Evolutionary conservation across 139 green algal genomes (phyloP).

Genomic region (Chlamydomonas sp.): DNA sequence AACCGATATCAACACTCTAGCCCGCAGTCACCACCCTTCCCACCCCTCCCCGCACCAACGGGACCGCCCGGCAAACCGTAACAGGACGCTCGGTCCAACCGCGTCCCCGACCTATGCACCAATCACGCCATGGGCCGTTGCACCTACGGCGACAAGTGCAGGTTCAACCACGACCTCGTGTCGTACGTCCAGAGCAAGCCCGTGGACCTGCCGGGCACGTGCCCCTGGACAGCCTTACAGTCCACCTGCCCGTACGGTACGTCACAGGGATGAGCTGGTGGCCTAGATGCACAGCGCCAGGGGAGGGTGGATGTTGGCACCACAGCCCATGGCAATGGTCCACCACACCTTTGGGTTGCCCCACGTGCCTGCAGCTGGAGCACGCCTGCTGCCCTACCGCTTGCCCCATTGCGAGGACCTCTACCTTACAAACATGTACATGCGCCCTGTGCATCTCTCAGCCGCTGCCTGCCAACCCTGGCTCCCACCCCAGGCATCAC

Average conservation of each 20-base stretch:
- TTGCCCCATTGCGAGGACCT: neutral
- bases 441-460: neutral
- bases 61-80: neutral
- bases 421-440: neutral
- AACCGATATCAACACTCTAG: neutral
- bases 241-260: slow-evolving; percentile 59
- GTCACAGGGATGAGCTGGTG: neutral
- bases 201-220: slow-evolving; percentile 78
- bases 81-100: slow-evolving; percentile 15
- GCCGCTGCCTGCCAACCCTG: neutral
- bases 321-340: neutral
- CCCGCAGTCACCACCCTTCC: neutral
- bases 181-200: slow-evolving; percentile 70
- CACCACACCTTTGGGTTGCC: neutral
- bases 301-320: neutral
- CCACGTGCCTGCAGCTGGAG: neutral
- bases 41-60: neutral
- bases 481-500: slow-evolving; percentile 52
- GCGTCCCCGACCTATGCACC: slow-evolving; percentile 50
- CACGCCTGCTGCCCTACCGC: neutral
- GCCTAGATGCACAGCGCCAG: neutral
- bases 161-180: slow-evolving; percentile 78
- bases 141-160: slow-evolving; percentile 69
- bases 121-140: slow-evolving; percentile 58
- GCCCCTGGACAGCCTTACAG: slow-evolving; percentile 61